Evolutionary conservation across 345 rosid genomes (phyloP).

Genomic region (Murraya koenigii): DNA sequence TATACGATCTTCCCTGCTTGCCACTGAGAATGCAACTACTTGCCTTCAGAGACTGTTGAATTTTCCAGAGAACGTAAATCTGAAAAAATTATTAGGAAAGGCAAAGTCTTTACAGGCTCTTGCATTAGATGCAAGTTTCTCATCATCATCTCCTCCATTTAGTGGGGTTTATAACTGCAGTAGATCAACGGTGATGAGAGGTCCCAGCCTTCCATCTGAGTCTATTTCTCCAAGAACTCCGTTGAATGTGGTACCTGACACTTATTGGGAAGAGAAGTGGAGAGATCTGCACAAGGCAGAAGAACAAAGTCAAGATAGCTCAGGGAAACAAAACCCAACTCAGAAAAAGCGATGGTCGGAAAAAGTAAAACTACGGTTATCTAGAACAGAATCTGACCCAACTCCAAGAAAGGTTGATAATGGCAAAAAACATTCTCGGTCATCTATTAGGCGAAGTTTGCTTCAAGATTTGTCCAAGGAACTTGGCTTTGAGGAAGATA

Average conservation of each 20-base stretch:
- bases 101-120: constrained; percentile 72
- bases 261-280: constrained; percentile 99
- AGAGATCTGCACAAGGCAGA: constrained; percentile 70
- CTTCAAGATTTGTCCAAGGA: constrained; percentile 68
- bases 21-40: constrained; percentile 84
- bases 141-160: constrained; percentile 24
- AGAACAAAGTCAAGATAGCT: constrained; percentile 37
- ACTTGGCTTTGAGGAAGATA: constrained; percentile 51
- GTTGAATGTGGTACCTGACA: constrained; percentile 54
- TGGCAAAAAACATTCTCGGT: constrained; percentile 32
- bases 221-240: constrained; percentile 65
- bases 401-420: constrained; percentile 36
- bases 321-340: constrained; percentile 38
- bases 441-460: constrained; percentile 57
- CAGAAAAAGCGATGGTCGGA: constrained; percentile 77
- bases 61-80: constrained; percentile 69
- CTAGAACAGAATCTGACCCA: constrained; percentile 80
- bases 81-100: constrained; percentile 57
- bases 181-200: constrained; percentile 40
- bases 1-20: constrained; percentile 83
- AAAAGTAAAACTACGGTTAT: constrained; percentile 48
- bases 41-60: constrained; percentile 88
- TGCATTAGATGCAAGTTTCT: constrained; percentile 47
- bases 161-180: constrained; percentile 34
- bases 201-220: constrained; percentile 52